Base-by-base conservation (phyloP, 345 rosid genomes). In the Noccaea caerulescens region DNA sequence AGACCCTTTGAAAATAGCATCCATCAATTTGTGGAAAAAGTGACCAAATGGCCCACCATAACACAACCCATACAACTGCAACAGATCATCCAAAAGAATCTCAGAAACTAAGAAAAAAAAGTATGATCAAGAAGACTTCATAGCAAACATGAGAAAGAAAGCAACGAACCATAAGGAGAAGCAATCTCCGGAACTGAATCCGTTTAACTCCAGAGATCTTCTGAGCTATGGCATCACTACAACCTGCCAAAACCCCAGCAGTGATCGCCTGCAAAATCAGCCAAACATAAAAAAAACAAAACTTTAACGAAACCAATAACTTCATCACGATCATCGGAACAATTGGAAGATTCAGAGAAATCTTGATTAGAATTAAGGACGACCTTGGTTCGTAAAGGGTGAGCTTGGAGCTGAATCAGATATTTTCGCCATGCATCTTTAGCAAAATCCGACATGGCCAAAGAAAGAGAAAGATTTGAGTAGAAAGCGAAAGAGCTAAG, bases 21-120 rank as follows among this genome's bases (percentile, higher is more conserved):
- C 94, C 92, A 93, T 83, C 76, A 91, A 63, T 74, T 87, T 91
- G 73, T 93, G 97, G 66, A 91, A 76, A 58, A 85, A 91, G 79
- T 93, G 98, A 13, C 91, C 97, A 77, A 91, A 93, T 13, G 98
- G 97, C 55, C 96, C 98, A 38, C 80, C 88, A 78, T 90, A 91
- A 57, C 87, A 89, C 66, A 87, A 86, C n/a, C 97, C 97, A 82
- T 87, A 91, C 47, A 91, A 81, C 97, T 92, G 82, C 18, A 25
- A 23, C 30, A 44, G 69, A 71, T 20, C n/a, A 72, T 10, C 8
- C 23, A 23, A 47, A 47, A 14, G 3, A 42, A 10, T 16, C 53
- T 42, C 73, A 36, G 32, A 62, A 61, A 37, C 20, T 3, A 44
- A 30, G 30, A 4, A 39, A 12, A 52, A 44, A 25, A 25, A 11